Conservation (phyloP, 2,329 filamentous ascomycete genomes). For the Hypomyces rosellus region DNA sequence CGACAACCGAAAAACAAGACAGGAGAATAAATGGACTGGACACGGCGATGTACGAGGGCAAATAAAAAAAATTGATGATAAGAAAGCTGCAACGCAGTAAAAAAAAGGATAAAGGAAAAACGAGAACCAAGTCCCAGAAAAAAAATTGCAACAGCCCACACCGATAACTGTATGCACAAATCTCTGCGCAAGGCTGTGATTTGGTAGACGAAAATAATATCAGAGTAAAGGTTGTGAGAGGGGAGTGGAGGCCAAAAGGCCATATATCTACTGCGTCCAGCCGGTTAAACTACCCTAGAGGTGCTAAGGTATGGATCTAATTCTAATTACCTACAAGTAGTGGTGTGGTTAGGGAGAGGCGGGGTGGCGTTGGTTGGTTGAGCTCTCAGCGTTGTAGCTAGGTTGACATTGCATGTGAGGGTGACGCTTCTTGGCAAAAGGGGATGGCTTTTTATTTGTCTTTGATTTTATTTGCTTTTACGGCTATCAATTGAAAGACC, state of each 20-base stretch:
- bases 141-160: constrained; percentile 19
- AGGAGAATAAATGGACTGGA: background rate
- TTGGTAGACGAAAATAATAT: constrained; percentile 3
- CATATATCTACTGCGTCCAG: background rate
- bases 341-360: background rate
- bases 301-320: constrained; percentile 6
- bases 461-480: too few relatives aligned
- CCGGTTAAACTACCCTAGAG: constrained; percentile 6
- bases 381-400: background rate
- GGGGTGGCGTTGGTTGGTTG: background rate
- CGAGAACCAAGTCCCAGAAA: constrained; percentile 19
- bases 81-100: constrained; percentile 16
- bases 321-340: too few relatives aligned
- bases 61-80: constrained; percentile 14
- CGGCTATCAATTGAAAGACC: too few relatives aligned
- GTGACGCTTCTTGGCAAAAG: too few relatives aligned
- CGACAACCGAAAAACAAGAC: constrained; percentile 7
- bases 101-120: constrained; percentile 19
- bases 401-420: too few relatives aligned
- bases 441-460: too few relatives aligned
- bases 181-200: constrained; percentile 15
- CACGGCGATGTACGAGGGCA: constrained; percentile 17
- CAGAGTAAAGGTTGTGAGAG: constrained; percentile 11
- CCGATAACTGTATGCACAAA: constrained; percentile 10
- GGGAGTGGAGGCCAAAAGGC: constrained; percentile 3